Percentiles rank a stretch among this genome's conserved stretches.
phyloP scores from a whole-genome alignment of 176 grass and related monocot species.

The Miscanthus lutarioriparius region DNA sequence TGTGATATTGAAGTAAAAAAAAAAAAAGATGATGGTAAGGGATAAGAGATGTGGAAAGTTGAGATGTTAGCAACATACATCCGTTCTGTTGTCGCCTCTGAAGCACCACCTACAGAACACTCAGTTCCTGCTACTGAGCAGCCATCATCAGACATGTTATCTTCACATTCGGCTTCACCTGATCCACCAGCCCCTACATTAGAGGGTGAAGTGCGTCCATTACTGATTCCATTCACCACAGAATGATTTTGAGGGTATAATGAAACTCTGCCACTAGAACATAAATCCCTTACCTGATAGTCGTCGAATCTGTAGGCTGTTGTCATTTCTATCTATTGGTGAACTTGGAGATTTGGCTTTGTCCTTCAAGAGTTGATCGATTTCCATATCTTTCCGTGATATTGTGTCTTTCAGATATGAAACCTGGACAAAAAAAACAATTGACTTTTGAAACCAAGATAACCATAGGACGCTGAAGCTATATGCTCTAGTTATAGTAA shows the following conservation, averaged over 20 bases:
- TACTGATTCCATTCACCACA: slow-evolving; percentile 36
- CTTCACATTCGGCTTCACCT: slow-evolving; percentile 60
- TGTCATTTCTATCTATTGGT: slow-evolving; percentile 42
- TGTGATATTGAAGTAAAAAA: neutral
- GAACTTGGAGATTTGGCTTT: slow-evolving; percentile 54
- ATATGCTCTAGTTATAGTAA: neutral
- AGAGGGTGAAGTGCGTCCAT: slow-evolving; percentile 4
- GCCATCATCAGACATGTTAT: slow-evolving; percentile 71
- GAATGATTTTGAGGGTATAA: slow-evolving; percentile 35
- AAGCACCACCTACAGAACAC: slow-evolving; percentile 57
- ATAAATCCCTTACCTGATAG: slow-evolving; percentile 33
- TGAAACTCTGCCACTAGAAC: slow-evolving; percentile 14
- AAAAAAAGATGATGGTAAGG: neutral
- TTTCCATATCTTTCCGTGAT: slow-evolving; percentile 85
- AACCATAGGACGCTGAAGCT: neutral
- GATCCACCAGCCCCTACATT: slow-evolving; percentile 37
- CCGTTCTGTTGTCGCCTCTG: slow-evolving; percentile 42
- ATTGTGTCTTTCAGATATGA: slow-evolving; percentile 85
- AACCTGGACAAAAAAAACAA: slow-evolving; percentile 55
- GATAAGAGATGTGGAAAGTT: neutral
- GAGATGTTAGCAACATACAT: slow-evolving; percentile 31
- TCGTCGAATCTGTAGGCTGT: slow-evolving; percentile 38
- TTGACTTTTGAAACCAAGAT: slow-evolving; percentile 17
- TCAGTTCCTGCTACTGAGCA: slow-evolving; percentile 73
- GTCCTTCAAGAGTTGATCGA: slow-evolving; percentile 64